A percentile compares a stretch with the other conserved stretches of the same genome.
phyloP scores from a whole-genome alignment of 2,329 filamentous ascomycete species.

The Fusarium anthophilum region DNA sequence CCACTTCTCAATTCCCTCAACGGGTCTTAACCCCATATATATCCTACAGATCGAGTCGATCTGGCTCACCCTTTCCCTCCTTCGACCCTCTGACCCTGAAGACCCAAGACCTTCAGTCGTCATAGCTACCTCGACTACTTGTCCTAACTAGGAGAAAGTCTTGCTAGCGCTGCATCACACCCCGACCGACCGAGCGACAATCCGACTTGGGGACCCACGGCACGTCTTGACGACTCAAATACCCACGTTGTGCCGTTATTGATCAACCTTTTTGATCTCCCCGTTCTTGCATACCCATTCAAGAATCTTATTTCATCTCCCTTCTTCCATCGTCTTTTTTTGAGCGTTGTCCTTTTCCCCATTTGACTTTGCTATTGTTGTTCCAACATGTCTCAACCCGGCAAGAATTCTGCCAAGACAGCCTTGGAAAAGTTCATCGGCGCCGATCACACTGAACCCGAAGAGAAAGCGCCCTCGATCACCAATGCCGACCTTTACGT shows the following conservation, averaged over 20 bases:
- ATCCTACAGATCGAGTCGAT: conserved; percentile 25
- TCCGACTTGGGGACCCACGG: conserved; percentile 30
- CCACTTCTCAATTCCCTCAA: conserved; percentile 9
- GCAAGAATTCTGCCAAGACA: conserved; percentile 37
- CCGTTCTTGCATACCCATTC: conserved; percentile 15
- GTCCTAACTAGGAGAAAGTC: conserved; percentile 36
- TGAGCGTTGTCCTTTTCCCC: conserved; percentile 3
- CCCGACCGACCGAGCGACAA: conserved; percentile 44
- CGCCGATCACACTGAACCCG: conserved; percentile 45
- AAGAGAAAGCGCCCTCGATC: conserved; percentile 49
- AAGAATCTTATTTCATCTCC: background rate
- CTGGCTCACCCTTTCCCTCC: background rate
- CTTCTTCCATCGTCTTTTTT: background rate
- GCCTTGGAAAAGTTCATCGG: conserved; percentile 46
- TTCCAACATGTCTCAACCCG: conserved; percentile 28
- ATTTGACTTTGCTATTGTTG: background rate
- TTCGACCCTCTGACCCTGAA: background rate
- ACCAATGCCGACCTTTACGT: conserved; percentile 51
- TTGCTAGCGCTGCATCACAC: conserved; percentile 28
- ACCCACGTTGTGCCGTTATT: conserved; percentile 19
- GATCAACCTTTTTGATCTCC: conserved; percentile 22
- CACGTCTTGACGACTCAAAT: conserved; percentile 21
- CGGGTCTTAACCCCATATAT: conserved; percentile 14
- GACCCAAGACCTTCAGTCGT: conserved; percentile 16
- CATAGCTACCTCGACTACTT: conserved; percentile 30